A percentile compares a stretch with the other conserved stretches of the same genome.
Conservation (phyloP, 2,329 filamentous ascomycete genomes). For the Aspergillus niger region DNA sequence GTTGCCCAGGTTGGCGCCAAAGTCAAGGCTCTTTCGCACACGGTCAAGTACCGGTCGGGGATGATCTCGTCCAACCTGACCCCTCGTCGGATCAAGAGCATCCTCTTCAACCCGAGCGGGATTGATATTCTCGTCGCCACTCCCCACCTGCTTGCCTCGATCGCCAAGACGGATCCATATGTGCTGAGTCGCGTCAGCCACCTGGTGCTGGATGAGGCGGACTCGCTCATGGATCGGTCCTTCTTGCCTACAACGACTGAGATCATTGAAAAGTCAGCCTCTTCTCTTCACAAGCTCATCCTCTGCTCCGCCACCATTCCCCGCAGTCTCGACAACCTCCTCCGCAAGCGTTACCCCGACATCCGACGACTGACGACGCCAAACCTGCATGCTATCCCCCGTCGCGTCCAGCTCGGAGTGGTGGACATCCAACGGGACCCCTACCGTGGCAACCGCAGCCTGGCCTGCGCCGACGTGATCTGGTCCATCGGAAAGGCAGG, state of each 20-base stretch:
- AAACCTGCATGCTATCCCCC: conserved; percentile 92
- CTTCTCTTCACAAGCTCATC: conserved; percentile 81
- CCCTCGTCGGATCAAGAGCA: conserved; percentile 77
- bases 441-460: conserved; percentile 86
- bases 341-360: conserved; percentile 79
- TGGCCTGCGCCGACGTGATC: conserved; percentile 93
- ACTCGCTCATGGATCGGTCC: conserved; percentile 90
- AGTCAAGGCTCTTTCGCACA: conserved; percentile 80
- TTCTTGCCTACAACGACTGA: conserved; percentile 81
- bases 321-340: conserved; percentile 78
- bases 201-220: conserved; percentile 90
- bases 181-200: conserved; percentile 89
- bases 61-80: conserved; percentile 77
- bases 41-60: conserved; percentile 81
- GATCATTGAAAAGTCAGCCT: conserved; percentile 78
- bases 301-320: conserved; percentile 97
- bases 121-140: conserved; percentile 87
- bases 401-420: conserved; percentile 89
- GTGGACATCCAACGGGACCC: conserved; percentile 91
- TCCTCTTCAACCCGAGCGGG: conserved; percentile 76
- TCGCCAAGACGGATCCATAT: conserved; percentile 86
- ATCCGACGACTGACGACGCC: conserved; percentile 88
- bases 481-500: conserved; percentile 88
- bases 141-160: conserved; percentile 83
- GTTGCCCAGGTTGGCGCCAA: conserved; percentile 82